Conservation (phyloP, 495 filamentous ascomycete species). For the Tuber aestivum region DNA sequence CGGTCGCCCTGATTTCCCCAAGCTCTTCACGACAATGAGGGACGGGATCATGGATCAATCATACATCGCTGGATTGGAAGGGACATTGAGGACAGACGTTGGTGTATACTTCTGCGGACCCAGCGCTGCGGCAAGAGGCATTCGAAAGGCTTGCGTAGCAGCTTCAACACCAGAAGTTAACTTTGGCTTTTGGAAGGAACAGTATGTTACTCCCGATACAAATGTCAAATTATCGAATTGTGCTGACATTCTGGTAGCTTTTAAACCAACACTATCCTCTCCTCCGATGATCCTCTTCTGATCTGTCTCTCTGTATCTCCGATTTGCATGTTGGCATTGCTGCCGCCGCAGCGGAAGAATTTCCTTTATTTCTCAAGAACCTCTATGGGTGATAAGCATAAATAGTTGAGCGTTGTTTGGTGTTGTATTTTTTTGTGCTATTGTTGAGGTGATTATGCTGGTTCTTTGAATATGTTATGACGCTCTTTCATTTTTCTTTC, state of each 20-base stretch:
- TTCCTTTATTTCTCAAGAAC: slow-evolving; percentile 20
- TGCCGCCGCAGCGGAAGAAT: slow-evolving; percentile 12
- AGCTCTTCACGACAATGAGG: slow-evolving; percentile 77
- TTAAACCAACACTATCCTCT: slow-evolving; percentile 13
- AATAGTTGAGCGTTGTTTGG: slow-evolving; percentile 21
- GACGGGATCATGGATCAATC: slow-evolving; percentile 77
- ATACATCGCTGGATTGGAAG: slow-evolving; percentile 76
- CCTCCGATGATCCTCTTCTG: slow-evolving; percentile 14
- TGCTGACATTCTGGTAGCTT: slow-evolving; percentile 23
- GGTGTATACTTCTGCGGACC: slow-evolving; percentile 98
- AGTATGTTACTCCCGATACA: slow-evolving; percentile 44
- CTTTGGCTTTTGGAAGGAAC: slow-evolving; percentile 99
- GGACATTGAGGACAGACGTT: slow-evolving; percentile 68
- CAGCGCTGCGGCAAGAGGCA: slow-evolving; percentile 71
- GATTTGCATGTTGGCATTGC: slow-evolving; percentile 13
- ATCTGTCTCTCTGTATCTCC: slow-evolving; percentile 17
- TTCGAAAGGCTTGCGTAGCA: slow-evolving; percentile 68
- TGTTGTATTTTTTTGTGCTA: slow-evolving; percentile 29
- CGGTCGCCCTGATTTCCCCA: slow-evolving; percentile 82
- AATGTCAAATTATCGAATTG: slow-evolving; percentile 12
- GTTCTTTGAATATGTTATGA: slow-evolving; percentile 19
- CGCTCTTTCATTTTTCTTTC: slow-evolving; percentile 21
- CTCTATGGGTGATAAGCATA: slow-evolving; percentile 17
- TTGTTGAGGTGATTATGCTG: slow-evolving; percentile 29
- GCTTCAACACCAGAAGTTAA: slow-evolving; percentile 69